phyloP scores from a whole-genome alignment of 2,329 filamentous ascomycete species.

The Emmonsia crescens region DNA sequence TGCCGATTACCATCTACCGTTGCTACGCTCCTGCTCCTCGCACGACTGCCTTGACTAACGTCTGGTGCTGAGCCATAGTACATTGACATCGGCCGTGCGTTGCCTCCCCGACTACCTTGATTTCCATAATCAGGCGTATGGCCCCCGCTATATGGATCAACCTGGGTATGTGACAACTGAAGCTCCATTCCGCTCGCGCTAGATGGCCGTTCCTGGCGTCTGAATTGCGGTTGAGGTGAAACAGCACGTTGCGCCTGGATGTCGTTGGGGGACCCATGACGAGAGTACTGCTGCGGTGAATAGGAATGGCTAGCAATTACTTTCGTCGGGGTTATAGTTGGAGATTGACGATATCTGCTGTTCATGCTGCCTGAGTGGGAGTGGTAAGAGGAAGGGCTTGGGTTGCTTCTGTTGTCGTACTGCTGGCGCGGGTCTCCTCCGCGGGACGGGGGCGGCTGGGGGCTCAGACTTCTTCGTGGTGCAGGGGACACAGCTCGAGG shows the following conservation, averaged over 20 bases:
- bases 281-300: conserved; percentile 30
- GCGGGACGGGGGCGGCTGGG: conserved; percentile 21
- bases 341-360: conserved; percentile 26
- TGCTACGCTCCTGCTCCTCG: conserved; percentile 76
- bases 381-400: conserved; percentile 36
- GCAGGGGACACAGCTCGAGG: conserved; percentile 30
- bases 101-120: conserved; percentile 31
- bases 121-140: conserved; percentile 25
- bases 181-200: conserved; percentile 52
- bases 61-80: conserved; percentile 35
- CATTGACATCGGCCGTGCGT: conserved; percentile 42
- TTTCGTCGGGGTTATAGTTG: conserved; percentile 16
- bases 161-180: conserved; percentile 48
- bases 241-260: conserved; percentile 30
- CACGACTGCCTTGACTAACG: conserved; percentile 34
- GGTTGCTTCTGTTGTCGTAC: conserved; percentile 33
- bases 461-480: conserved; percentile 29
- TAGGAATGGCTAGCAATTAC: conserved; percentile 27
- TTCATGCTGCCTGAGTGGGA: conserved; percentile 33
- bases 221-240: conserved; percentile 44
- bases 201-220: conserved; percentile 38
- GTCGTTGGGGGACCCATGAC: conserved; percentile 28
- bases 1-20: conserved; percentile 58
- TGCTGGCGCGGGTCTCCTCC: conserved; percentile 27
- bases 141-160: conserved; percentile 45